These are phyloP conservation scores for Trichothecium sympodiale DNA, from an alignment of 2,329 filamentous ascomycete species.

Conservation along the genomic window DNA sequence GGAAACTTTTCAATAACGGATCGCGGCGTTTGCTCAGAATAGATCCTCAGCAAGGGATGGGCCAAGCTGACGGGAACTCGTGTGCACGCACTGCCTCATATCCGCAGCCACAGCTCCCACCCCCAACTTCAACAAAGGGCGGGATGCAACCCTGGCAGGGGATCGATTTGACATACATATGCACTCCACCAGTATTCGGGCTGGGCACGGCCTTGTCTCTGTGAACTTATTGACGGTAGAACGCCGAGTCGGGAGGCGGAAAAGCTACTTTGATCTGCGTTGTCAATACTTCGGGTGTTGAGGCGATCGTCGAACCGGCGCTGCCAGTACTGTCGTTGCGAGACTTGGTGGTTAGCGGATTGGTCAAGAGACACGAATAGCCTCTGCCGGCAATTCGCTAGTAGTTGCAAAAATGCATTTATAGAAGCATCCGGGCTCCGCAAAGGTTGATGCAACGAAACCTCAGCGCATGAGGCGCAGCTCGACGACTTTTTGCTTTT, in stretches of 20 bases:
- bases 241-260: not conserved
- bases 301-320: conserved; percentile 5
- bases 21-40: too few species aligned
- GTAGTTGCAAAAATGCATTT: not conserved
- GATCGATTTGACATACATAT: conserved; percentile 1
- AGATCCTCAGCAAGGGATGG: too few species aligned
- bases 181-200: not conserved
- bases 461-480: too few species aligned
- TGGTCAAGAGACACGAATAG: not conserved
- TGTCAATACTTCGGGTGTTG: not conserved
- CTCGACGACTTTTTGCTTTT: too few species aligned
- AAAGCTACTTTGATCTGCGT: not conserved
- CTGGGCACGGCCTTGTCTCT: conserved; percentile 6
- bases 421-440: not conserved
- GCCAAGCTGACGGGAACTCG: too few species aligned
- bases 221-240: conserved; percentile 4
- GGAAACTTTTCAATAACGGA: too few species aligned
- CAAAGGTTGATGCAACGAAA: not conserved
- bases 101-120: too few species aligned
- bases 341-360: not conserved
- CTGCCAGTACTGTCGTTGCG: conserved; percentile 5
- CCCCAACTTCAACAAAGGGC: too few species aligned
- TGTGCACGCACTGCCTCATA: too few species aligned
- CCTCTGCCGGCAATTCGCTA: not conserved
- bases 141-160: too few species aligned